These are phyloP conservation scores for Phaeosphaeriaceae sp. DNA, from an alignment of 2,329 filamentous ascomycete genomes.

Conservation along the genomic window DNA sequence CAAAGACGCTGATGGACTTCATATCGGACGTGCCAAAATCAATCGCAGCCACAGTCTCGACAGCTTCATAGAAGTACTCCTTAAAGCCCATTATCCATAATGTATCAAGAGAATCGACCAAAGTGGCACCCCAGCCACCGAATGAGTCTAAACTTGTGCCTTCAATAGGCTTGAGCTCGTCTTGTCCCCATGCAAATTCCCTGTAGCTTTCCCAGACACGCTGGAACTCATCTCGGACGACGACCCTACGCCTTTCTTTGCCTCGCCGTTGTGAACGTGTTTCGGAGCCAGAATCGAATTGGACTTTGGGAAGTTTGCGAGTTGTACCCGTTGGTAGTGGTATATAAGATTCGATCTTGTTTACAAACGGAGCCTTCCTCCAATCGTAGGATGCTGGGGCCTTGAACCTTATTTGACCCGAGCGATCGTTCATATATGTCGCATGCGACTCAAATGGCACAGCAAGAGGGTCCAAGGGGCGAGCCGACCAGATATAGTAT, in stretches of 20 bases:
- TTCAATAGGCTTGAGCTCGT: conserved; percentile 54
- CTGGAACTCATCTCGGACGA: conserved; percentile 51
- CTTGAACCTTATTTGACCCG: conserved; percentile 18
- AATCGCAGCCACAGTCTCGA: conserved; percentile 52
- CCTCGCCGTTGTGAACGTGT: conserved; percentile 26
- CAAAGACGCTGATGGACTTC: conserved; percentile 57
- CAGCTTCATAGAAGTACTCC: conserved; percentile 55
- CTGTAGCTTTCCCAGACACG: conserved; percentile 54
- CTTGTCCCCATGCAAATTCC: conserved; percentile 53
- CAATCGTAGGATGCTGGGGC: conserved; percentile 46
- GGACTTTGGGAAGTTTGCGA: conserved; percentile 49
- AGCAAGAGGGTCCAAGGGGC: conserved; percentile 36
- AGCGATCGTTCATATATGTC: conserved; percentile 41
- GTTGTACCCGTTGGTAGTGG: conserved; percentile 48
- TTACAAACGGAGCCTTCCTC: conserved; percentile 50
- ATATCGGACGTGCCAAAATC: conserved; percentile 52
- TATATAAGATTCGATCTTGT: conserved; percentile 45
- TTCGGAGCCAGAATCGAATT: conserved; percentile 49
- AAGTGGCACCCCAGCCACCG: conserved; percentile 56
- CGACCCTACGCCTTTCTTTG: conserved; percentile 41
- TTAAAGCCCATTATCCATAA: conserved; percentile 58
- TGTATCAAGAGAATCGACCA: conserved; percentile 56
- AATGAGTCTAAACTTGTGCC: conserved; percentile 50
- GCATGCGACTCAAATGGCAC: conserved; percentile 38
- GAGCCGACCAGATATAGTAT: conserved; percentile 35